Evolutionary conservation across 805 yeast genomes (phyloP), one percentile per base, ranked within the genome.

Genomic region (Cyberlindnera nakhonratchasimensis): DNA sequence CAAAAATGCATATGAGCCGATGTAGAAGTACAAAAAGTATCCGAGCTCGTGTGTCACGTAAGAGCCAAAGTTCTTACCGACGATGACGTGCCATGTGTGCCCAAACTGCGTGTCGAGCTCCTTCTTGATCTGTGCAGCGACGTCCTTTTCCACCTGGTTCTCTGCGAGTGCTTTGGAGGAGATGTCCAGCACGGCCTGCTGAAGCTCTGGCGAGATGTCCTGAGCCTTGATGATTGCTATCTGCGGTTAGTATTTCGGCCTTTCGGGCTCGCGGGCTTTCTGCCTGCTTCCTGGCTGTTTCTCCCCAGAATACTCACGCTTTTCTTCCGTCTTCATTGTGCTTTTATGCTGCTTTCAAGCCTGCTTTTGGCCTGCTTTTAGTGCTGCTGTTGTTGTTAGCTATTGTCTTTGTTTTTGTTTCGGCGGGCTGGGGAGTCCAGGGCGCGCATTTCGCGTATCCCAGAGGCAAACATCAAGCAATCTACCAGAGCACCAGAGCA

Each of bases 41-140:
- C 89, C 90, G 51, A 78, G 78, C 61, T 84, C 86, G 57, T 86
- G 93, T 11, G 90, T 81, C 16, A 86, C 88, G 58, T 80, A 83
- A 37, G 84, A 75, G 4, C 93, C 91, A 62, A 85, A 86, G 53
- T 80, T 80, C 60, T 77, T 81, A 10, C 93, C 95, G 40, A 83
- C 89, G 37, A 86, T 73, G 3, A 82, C 86, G 59, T 86, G 91
- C 95, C 93, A 86, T 29, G 86, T 77, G 22, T 79, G 74, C 0
- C 90, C 91, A 45, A 71, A 75, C 34, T 69, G 61, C 35, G 72
- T 70, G 58, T 85, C 93, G 61, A 84, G 61, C 37, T 70, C 70
- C 52, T 81, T 80, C 65, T 85, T 86, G 46, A 84, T 62, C 41
- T 64, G 67, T 0, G 80, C 72, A 13, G 93, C 90, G 28, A 83